Conservation (phyloP, 805 yeast genomes). For the Pichia manshurica region DNA sequence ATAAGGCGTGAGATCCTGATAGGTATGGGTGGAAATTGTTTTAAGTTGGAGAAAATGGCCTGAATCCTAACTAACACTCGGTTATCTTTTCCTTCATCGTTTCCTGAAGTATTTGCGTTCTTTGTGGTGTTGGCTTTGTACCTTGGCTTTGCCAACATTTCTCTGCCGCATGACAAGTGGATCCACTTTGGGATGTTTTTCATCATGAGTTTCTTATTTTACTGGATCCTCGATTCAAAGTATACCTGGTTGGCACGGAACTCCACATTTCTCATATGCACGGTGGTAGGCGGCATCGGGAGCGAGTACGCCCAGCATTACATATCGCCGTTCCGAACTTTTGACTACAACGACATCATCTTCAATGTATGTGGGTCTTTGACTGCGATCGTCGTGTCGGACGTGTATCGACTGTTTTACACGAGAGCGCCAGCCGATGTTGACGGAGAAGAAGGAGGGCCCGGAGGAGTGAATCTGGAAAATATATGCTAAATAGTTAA, state of each 20-base stretch:
- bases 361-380: conserved; percentile 26
- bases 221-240: conserved; percentile 38
- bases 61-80: too few relatives aligned
- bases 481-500: neutral
- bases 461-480: neutral
- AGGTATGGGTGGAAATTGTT: too few relatives aligned
- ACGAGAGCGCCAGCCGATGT: neutral
- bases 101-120: neutral
- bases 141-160: conserved; percentile 47
- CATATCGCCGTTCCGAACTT: conserved; percentile 39
- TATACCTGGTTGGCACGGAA: conserved; percentile 29
- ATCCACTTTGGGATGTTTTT: conserved; percentile 43
- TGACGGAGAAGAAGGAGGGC: neutral
- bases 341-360: conserved; percentile 34
- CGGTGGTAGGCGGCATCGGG: conserved; percentile 38
- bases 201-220: conserved; percentile 41
- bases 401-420: conserved; percentile 5
- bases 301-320: conserved; percentile 45
- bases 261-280: conserved; percentile 36
- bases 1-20: too few relatives aligned
- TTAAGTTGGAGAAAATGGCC: too few relatives aligned
- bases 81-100: too few relatives aligned
- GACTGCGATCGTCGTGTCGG: conserved; percentile 21
- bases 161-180: conserved; percentile 41
- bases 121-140: conserved; percentile 25